Evolutionary conservation across 2,329 filamentous ascomycete genomes (phyloP), one percentile per base, ranked within the genome.

Genomic region (Xenoacremonium recifei): DNA sequence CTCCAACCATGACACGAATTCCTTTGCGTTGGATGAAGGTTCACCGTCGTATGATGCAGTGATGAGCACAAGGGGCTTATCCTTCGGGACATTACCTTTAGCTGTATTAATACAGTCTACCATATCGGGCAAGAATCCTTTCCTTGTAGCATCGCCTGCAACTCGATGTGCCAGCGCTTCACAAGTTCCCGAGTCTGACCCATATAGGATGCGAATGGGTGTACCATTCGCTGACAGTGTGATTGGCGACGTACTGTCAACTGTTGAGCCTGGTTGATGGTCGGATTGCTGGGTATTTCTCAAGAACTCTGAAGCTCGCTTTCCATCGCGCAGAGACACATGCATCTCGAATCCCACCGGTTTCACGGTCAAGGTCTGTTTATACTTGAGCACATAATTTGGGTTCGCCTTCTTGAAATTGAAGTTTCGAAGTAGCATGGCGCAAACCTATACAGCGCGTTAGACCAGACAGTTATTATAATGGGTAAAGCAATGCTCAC

Each of bases 41-140:
- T 84, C 71, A 2, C 85, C 85, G 55, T 89, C 84, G 54, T 88
- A 89, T 2, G 78, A 82, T 1, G 84, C 75, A 0, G 79, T 80
- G 47, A 89, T 74, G 41, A 89, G 69, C 11, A 85, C 66, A 0
- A 84, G 69, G 0, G 83, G 82, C 13, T 75, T 68, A 15, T 74
- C 67, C 38, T 67, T 77, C 0, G 81, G 76, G 0, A 87, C 55
- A 6, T 73, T 70, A 35, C 77, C 72, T 4, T 73, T 74, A n/a
- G 42, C 37, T 0, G 77, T 80, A 53, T 88, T 79, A 34, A 87
- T 60, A n/a, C 73, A 70, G 6, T 79, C 66, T 17, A 67, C 66
- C 3, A 61, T 55, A 1, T 77, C 76, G 4, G 59, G 59, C n/a
- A n/a, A n/a, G 56, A 77, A 86, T 0, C 83, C 83, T 51, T 76